Conservation (phyloP, 371 early-diverging fungal species). For the Rhizopus arrhizus region DNA sequence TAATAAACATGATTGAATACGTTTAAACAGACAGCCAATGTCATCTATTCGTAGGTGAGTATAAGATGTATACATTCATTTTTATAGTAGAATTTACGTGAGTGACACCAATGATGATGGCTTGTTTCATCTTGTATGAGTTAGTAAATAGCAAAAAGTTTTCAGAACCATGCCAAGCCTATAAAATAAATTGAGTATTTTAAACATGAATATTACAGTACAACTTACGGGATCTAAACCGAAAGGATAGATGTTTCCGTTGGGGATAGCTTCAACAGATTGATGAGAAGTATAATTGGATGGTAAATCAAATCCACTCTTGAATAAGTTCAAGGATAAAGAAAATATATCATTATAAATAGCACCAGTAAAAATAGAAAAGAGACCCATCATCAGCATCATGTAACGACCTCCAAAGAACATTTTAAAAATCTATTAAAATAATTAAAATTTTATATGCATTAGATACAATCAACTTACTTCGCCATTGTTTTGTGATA, state of each 20-base stretch:
- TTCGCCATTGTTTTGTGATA: slow-evolving; percentile 76
- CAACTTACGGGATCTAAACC: slow-evolving; percentile 78
- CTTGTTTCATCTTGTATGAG: slow-evolving; percentile 99
- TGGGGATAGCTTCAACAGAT: slow-evolving; percentile 46
- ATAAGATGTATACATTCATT: background rate
- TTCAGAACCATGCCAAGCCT: slow-evolving; percentile 94
- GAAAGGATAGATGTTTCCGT: slow-evolving; percentile 63
- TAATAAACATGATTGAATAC: slow-evolving; percentile 92
- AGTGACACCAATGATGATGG: slow-evolving; percentile 95
- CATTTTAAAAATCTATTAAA: slow-evolving; percentile 74
- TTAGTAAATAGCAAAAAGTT: slow-evolving; percentile 95
- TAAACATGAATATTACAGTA: background rate
- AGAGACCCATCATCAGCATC: slow-evolving; percentile 94
- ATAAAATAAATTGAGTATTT: slow-evolving; percentile 43
- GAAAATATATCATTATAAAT: slow-evolving; percentile 99
- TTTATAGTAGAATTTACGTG: slow-evolving; percentile 61
- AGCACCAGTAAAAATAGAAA: slow-evolving; percentile 97
- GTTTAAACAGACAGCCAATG: slow-evolving; percentile 91
- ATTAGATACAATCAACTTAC: slow-evolving; percentile 25
- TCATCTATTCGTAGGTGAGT: slow-evolving; percentile 64
- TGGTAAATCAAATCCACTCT: slow-evolving; percentile 77
- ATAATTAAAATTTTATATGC: background rate
- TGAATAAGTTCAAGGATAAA: slow-evolving; percentile 74
- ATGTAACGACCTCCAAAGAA: slow-evolving; percentile 97
- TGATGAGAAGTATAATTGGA: slow-evolving; percentile 47